Percentiles rank a stretch among this genome's conserved stretches.
These are phyloP conservation scores for Cyclocybe cylindracea DNA, from an alignment of 768 basidiomycete species.

Conservation along the genomic window DNA sequence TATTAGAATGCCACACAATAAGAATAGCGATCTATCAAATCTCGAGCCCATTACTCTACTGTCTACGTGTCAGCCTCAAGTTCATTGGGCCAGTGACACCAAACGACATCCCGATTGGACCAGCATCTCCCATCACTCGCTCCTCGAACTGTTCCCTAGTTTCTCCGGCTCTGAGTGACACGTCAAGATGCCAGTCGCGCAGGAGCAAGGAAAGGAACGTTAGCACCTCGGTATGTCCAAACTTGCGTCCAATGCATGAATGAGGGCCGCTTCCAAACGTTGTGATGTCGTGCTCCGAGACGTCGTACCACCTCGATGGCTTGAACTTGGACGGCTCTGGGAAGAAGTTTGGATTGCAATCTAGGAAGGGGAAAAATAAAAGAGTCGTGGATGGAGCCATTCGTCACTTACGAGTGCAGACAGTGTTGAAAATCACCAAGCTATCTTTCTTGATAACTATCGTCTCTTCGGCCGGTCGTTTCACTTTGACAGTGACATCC, in stretches of 20 bases:
- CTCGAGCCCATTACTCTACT: background rate
- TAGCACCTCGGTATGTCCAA: conserved; percentile 8
- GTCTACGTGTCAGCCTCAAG: background rate
- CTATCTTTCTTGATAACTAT: conserved; percentile 3
- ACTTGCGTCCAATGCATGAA: conserved; percentile 11
- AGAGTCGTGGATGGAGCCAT: background rate
- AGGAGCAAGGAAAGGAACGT: conserved; percentile 6
- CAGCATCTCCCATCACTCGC: conserved; percentile 7
- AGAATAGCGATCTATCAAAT: no score
- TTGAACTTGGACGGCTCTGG: conserved; percentile 5
- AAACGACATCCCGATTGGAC: conserved; percentile 8
- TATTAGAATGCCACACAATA: no score
- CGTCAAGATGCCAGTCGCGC: conserved; percentile 11
- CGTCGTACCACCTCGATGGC: conserved; percentile 10
- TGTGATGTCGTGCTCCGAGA: conserved; percentile 6
- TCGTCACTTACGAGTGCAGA: conserved; percentile 7
- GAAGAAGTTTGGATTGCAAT: conserved; percentile 9
- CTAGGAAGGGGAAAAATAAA: background rate
- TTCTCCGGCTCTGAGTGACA: conserved; percentile 4
- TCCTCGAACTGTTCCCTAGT: conserved; percentile 2
- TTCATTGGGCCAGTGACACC: conserved; percentile 1
- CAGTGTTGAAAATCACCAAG: conserved; percentile 3
- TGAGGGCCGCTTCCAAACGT: conserved; percentile 12
- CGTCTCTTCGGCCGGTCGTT: conserved; percentile 1
- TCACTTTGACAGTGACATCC: conserved; percentile 5